Conservation (phyloP, 2,329 filamentous ascomycete genomes). For the Fusarium hostae region DNA sequence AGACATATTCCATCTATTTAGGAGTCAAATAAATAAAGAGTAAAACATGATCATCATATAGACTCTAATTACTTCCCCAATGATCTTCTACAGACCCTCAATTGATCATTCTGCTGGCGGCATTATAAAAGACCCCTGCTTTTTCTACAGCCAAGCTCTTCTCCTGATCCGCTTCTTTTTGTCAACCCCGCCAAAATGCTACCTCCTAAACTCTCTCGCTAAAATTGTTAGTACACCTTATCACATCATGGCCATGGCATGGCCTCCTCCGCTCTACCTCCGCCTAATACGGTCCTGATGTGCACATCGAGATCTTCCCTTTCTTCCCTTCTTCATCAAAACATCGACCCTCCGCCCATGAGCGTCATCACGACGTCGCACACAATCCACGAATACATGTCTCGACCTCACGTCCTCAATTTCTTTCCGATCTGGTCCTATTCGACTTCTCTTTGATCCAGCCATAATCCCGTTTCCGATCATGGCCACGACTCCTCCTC, state of each 20-base stretch:
- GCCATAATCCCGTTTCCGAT: constrained; percentile 7
- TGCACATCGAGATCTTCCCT: constrained; percentile 36
- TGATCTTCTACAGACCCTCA: background rate
- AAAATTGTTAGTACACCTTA: constrained; percentile 28
- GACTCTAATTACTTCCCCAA: background rate
- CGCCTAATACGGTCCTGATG: constrained; percentile 24
- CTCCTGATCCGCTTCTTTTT: constrained; percentile 35
- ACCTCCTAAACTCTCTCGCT: constrained; percentile 15
- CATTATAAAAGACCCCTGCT: constrained; percentile 12
- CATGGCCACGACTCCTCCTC: constrained; percentile 40
- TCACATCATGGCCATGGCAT: constrained; percentile 28
- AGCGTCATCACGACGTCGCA: constrained; percentile 38
- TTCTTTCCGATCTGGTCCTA: constrained; percentile 9
- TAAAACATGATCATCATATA: background rate
- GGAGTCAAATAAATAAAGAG: background rate
- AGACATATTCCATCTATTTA: background rate
- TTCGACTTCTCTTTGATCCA: constrained; percentile 8
- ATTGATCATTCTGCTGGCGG: constrained; percentile 12
- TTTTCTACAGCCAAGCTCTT: constrained; percentile 1
- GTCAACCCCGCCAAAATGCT: constrained; percentile 37
- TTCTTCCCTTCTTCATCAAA: constrained; percentile 15
- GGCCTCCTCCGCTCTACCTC: constrained; percentile 19
- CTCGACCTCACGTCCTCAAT: constrained; percentile 13
- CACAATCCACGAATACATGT: constrained; percentile 28
- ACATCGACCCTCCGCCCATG: constrained; percentile 14